Percentiles rank a stretch among this genome's conserved stretches.
Conservation (phyloP, 495 filamentous ascomycete species). For the Aspergillus diversus region DNA sequence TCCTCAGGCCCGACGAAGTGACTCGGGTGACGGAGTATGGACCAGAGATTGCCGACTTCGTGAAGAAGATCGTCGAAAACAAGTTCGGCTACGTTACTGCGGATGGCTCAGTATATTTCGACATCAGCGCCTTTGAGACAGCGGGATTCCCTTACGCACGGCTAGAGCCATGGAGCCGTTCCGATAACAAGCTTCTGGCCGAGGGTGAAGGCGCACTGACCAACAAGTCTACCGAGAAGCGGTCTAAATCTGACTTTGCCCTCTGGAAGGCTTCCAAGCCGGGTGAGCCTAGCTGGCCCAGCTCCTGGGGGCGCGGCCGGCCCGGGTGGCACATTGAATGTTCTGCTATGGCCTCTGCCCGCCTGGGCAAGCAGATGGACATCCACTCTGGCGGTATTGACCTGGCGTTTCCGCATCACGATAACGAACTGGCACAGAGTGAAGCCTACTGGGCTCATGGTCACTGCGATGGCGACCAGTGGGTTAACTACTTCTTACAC, state of each 20-base stretch:
- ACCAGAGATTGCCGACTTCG: constrained; percentile 77
- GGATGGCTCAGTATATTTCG: constrained; percentile 92
- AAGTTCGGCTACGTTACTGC: constrained; percentile 80
- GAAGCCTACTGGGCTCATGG: constrained; percentile 76
- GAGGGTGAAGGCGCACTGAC: constrained; percentile 89
- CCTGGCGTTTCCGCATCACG: constrained; percentile 93
- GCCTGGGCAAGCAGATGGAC: constrained; percentile 81
- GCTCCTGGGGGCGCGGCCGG: constrained; percentile 82
- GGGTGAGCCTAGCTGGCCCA: constrained; percentile 89
- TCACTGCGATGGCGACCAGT: constrained; percentile 59
- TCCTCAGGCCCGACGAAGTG: constrained; percentile 76
- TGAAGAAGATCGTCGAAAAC: constrained; percentile 79
- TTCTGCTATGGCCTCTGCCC: constrained; percentile 91
- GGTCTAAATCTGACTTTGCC: constrained; percentile 80
- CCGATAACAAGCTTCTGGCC: constrained; percentile 77
- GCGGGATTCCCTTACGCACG: constrained; percentile 83
- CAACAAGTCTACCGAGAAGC: constrained; percentile 69
- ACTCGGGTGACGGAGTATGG: constrained; percentile 92
- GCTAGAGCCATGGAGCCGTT: constrained; percentile 83
- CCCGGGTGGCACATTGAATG: constrained; percentile 99
- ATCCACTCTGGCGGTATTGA: constrained; percentile 95
- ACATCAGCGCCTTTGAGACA: constrained; percentile 84
- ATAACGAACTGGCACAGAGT: constrained; percentile 93
- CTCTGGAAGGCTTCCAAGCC: constrained; percentile 93
- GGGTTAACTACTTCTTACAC: constrained; percentile 96